Evolutionary conservation across 2,329 filamentous ascomycete species (phyloP).

Genomic region (Pseudogymnoascus sp.): DNA sequence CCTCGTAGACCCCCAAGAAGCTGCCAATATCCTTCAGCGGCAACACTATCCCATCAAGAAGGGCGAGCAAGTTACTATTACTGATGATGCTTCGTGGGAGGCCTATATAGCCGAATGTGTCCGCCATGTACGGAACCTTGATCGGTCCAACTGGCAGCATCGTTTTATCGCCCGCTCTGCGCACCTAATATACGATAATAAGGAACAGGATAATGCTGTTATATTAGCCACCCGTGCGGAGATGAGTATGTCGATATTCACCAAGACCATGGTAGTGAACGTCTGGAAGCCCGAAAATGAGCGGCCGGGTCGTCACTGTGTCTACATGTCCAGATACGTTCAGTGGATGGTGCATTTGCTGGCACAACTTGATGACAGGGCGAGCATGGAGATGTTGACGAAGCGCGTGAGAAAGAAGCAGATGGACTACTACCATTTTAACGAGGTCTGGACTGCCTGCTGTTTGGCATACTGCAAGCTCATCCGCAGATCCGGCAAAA

Average conservation of each 20-base stretch:
- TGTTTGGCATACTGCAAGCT: constrained; percentile 32
- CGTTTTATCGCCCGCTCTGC: constrained; percentile 58
- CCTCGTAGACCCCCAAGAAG: constrained; percentile 21
- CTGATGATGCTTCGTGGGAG: constrained; percentile 44
- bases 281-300: constrained; percentile 69
- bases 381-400: constrained; percentile 53
- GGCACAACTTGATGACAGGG: constrained; percentile 51
- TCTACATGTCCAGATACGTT: constrained; percentile 65
- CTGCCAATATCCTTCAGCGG: constrained; percentile 28
- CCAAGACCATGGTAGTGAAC: constrained; percentile 64
- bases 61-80: constrained; percentile 23
- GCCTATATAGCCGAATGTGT: constrained; percentile 44
- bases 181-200: constrained; percentile 52
- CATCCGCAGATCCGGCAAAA: constrained; percentile 47
- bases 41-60: constrained; percentile 26
- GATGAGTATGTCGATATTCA: constrained; percentile 62
- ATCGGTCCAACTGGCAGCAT: constrained; percentile 70
- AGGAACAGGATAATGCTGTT: constrained; percentile 30
- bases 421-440: constrained; percentile 38
- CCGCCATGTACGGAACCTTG: constrained; percentile 35
- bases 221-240: constrained; percentile 49
- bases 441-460: constrained; percentile 22
- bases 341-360: constrained; percentile 57
- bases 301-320: constrained; percentile 61
- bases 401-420: constrained; percentile 56